These are phyloP conservation scores for Spongospora subterranea DNA, from an alignment of 208 protist genomes.

Conservation along the genomic window DNA sequence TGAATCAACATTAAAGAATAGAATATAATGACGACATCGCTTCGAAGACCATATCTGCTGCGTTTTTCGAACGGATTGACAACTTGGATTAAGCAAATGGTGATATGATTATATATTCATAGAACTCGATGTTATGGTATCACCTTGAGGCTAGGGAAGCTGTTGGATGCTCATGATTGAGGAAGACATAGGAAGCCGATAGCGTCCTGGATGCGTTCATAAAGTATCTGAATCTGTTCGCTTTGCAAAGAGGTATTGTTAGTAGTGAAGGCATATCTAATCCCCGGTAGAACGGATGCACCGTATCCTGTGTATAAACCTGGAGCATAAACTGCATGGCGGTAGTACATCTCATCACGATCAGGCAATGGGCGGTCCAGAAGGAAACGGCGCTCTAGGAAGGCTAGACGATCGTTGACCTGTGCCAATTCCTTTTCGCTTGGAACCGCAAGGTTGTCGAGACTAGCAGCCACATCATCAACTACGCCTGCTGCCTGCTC, in stretches of 20 bases:
- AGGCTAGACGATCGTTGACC: background rate
- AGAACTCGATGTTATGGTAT: no score
- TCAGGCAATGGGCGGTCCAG: background rate
- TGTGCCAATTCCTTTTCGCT: background rate
- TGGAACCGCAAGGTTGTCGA: no score
- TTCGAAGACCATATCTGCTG: no score
- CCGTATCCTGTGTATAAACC: slow-evolving; percentile 33
- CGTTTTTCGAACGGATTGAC: no score
- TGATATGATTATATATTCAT: no score
- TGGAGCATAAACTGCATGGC: slow-evolving; percentile 27
- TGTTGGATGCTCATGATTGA: no score
- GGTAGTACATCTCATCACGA: slow-evolving; percentile 33
- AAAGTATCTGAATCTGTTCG: background rate
- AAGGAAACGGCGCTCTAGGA: background rate
- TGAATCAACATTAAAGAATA: no score
- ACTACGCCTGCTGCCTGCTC: no score
- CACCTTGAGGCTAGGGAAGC: no score
- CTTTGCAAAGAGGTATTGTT: background rate
- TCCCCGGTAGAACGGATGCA: background rate
- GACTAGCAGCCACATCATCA: no score
- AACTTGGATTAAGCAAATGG: no score
- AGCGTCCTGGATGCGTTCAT: background rate
- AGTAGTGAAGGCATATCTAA: background rate
- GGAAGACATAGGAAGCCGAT: background rate
- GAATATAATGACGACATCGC: no score